Conservation (phyloP, 2,329 filamentous ascomycete species). For the Exophiala calicioides region DNA sequence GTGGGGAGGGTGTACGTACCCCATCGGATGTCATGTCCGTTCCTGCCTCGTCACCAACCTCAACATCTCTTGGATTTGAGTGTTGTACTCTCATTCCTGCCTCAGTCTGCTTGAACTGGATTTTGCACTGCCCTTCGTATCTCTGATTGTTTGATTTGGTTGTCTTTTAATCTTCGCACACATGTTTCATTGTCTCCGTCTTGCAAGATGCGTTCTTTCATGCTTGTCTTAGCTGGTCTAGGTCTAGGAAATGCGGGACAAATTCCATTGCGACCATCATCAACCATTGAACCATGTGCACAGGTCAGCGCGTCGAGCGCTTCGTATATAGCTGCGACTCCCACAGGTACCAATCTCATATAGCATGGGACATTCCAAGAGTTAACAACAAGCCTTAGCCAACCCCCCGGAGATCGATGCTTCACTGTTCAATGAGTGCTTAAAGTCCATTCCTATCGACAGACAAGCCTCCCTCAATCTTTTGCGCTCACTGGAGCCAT, state of each 20-base stretch:
- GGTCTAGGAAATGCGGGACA: neutral
- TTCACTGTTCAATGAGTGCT: constrained; percentile 13
- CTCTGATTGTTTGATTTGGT: neutral
- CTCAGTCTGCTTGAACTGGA: no score
- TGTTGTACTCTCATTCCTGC: no score
- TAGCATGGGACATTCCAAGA: neutral
- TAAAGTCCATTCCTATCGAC: constrained; percentile 15
- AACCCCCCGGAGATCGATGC: constrained; percentile 3
- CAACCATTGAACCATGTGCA: constrained; percentile 14
- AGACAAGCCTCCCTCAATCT: constrained; percentile 8
- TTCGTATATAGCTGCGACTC: constrained; percentile 13
- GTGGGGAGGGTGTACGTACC: no score
- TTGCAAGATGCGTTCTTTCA: constrained; percentile 1
- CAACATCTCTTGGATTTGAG: no score
- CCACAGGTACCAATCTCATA: constrained; percentile 4
- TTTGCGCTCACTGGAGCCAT: constrained; percentile 33
- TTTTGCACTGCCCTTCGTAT: no score
- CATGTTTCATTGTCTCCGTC: neutral
- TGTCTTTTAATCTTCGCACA: no score
- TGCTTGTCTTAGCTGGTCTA: constrained; percentile 1
- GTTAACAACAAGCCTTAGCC: neutral
- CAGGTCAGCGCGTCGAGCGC: constrained; percentile 10
- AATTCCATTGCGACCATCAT: neutral
- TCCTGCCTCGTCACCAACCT: no score
- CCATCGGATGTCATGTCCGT: no score